Evolutionary conservation across 345 rosid genomes (phyloP).

Genomic region (Gossypium mustelinum): DNA sequence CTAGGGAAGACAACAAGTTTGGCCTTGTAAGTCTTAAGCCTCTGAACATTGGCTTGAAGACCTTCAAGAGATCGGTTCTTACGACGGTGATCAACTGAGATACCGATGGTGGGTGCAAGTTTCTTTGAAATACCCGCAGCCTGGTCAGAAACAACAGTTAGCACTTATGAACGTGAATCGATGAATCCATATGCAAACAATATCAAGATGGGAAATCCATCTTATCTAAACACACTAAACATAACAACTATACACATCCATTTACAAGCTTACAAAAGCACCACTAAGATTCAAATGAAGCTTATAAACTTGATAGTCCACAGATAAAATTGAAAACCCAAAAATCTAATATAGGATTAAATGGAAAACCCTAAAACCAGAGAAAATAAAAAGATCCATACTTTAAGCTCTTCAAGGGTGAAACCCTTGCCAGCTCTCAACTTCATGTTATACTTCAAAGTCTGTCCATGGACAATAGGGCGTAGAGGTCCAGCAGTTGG

Average conservation of each 20-base stretch:
- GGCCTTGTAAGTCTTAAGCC: background rate
- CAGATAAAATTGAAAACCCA: background rate
- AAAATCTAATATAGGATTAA: background rate
- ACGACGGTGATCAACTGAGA: background rate
- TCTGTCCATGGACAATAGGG: background rate
- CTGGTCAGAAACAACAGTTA: background rate
- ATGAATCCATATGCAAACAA: background rate
- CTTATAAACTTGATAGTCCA: background rate
- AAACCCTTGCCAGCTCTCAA: slow-evolving; percentile 1
- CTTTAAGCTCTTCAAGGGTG: slow-evolving; percentile 1
- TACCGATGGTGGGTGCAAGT: background rate
- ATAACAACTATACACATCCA: background rate
- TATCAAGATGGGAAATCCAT: background rate
- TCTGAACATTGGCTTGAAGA: slow-evolving; percentile 2
- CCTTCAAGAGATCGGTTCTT: slow-evolving; percentile 1
- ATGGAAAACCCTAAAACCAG: background rate
- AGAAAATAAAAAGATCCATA: background rate
- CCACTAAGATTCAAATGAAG: background rate
- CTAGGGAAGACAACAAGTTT: background rate
- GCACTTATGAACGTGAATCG: background rate
- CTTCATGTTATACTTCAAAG: background rate
- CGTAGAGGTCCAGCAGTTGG: background rate
- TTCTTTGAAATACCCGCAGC: background rate
- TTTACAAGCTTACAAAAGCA: background rate
- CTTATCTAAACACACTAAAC: background rate